These are phyloP conservation scores for Exophiala oligosperma DNA, from an alignment of 2,329 filamentous ascomycete genomes.

Conservation along the genomic window DNA sequence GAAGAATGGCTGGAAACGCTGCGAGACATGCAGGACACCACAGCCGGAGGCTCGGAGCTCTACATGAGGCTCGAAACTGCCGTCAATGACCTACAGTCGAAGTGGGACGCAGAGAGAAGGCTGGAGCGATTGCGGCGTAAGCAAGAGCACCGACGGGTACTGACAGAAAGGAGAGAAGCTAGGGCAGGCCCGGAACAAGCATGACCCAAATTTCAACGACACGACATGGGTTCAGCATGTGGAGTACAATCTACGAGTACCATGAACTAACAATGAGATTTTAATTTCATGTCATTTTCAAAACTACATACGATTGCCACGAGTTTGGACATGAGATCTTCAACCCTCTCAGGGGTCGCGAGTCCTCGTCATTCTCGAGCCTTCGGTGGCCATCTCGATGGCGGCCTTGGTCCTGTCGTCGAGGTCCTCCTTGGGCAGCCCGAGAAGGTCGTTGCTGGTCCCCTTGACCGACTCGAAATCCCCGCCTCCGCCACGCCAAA, in stretches of 20 bases:
- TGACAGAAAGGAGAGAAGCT: background rate
- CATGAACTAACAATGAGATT: no score
- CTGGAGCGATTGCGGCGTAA: background rate
- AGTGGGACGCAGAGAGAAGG: constrained; percentile 2
- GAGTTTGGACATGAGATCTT: no score
- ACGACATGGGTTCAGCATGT: no score
- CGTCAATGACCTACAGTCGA: background rate
- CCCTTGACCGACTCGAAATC: constrained; percentile 31
- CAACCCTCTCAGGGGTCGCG: no score
- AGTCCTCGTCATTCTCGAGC: background rate
- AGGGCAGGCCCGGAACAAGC: background rate
- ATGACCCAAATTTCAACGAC: background rate
- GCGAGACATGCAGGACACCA: constrained; percentile 5
- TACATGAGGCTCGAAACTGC: constrained; percentile 2
- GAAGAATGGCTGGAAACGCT: constrained; percentile 3
- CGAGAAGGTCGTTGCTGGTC: constrained; percentile 25
- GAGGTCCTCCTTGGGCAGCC: constrained; percentile 30
- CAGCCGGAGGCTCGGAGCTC: background rate
- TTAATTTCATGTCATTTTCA: no score
- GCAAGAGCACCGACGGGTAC: background rate
- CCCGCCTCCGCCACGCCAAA: constrained; percentile 46
- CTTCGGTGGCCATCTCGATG: constrained; percentile 6
- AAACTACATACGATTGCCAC: no score
- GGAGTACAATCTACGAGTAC: no score
- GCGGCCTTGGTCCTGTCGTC: constrained; percentile 42